Evolutionary conservation across 179 eudicot genomes (phyloP), one percentile per base, ranked within the genome.

Genomic region (Silene coronaria): DNA sequence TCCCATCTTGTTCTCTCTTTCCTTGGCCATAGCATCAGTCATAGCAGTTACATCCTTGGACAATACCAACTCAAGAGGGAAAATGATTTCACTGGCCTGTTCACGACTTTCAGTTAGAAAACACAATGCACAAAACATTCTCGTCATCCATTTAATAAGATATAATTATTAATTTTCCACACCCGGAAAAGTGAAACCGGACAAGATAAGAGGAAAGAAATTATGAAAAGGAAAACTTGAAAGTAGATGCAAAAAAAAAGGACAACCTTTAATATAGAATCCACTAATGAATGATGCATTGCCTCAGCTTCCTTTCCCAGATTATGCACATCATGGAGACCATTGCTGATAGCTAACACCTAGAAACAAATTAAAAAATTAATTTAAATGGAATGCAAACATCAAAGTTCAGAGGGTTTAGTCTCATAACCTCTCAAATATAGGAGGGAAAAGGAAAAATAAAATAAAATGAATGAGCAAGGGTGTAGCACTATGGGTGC

Each of bases 271-370:
- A 96, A 86, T 76, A 96, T 91, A 70, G 84, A 85, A 80, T 82
- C 85, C 96, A 93, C 87, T 74, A 96, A 92, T 80, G 92, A 84
- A 82, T 45, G 64, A 85, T 96, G 99, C 84, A 90, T 87, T 16
- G 89, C 85, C 70, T 91, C 88, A 80, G 99, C 99, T 77, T 96
- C 99, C 82, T 93, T 96, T 77, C 96, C 98, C 93, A 93, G 81
- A 80, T 85, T 91, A 82, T 93, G 91, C 81, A 96, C 91, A 79
- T 93, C 98, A 79, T 86, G 96, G 65, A 96, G 88, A 75, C 88
- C 97, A 78, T 90, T 93, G 32, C 94, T 89, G 85, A 93, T 90
- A 70, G 97, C 91, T 88, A 93, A 81, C 73, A 96, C 97, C 99
- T 96, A 86, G 57, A 70, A 32, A 65, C 19, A 57, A 23, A 69